Evolutionary conservation across 106 monocot species (phyloP).

Genomic region (Triglochin maritima): DNA sequence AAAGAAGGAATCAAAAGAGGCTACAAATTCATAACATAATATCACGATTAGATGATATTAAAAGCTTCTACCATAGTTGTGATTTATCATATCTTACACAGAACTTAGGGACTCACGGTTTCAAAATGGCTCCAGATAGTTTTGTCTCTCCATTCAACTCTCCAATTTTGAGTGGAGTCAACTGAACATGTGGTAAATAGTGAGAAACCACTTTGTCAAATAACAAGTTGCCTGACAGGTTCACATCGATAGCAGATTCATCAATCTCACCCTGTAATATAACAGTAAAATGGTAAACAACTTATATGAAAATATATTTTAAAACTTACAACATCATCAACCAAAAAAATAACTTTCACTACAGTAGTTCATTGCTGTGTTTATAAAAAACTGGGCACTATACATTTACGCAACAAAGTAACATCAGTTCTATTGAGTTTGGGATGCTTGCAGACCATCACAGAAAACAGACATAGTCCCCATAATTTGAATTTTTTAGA

Average conservation of each 20-base stretch:
- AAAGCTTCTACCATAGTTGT: neutral
- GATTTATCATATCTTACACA: neutral
- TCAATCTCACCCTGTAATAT: constrained; percentile 72
- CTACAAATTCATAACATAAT: neutral
- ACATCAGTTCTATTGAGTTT: too few species aligned
- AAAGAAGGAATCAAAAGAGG: neutral
- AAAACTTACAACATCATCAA: too few species aligned
- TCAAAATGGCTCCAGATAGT: constrained; percentile 79
- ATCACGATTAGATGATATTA: neutral
- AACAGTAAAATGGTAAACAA: constrained; percentile 2
- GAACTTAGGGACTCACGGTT: constrained; percentile 48
- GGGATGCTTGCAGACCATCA: too few species aligned
- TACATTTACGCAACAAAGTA: too few species aligned
- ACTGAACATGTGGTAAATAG: constrained; percentile 52
- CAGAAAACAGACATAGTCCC: too few species aligned
- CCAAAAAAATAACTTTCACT: too few species aligned
- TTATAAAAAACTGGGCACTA: too few species aligned
- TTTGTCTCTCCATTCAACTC: constrained; percentile 91
- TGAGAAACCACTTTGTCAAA: constrained; percentile 72
- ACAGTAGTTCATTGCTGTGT: too few species aligned
- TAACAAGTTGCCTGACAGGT: constrained; percentile 70
- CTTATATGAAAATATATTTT: too few species aligned
- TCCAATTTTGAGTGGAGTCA: constrained; percentile 79
- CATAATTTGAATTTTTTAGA: too few species aligned
- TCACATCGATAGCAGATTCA: constrained; percentile 91